These are phyloP conservation scores for Hibiscus tridactylites DNA, from an alignment of 345 rosid genomes.

Conservation along the genomic window DNA sequence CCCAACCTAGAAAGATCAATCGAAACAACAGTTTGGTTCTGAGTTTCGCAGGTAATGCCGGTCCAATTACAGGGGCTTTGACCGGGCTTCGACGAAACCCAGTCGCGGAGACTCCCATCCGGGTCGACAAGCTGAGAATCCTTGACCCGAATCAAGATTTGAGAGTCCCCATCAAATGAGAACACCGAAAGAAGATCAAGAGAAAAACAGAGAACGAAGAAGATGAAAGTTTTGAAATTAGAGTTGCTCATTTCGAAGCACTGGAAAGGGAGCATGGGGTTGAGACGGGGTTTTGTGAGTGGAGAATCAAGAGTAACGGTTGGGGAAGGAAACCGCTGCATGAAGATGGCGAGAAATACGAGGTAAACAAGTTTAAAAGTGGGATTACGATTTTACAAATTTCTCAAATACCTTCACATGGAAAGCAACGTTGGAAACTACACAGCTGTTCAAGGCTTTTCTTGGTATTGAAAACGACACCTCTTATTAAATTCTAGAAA, in stretches of 20 bases:
- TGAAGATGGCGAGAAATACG: background rate
- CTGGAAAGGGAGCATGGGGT: background rate
- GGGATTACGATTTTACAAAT: background rate
- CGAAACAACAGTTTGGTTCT: constrained; percentile 29
- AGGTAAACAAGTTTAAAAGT: background rate
- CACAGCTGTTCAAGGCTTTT: too few relatives aligned
- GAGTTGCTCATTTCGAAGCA: constrained; percentile 11
- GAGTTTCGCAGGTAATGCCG: constrained; percentile 41
- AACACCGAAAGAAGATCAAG: constrained; percentile 2
- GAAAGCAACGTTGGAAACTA: background rate
- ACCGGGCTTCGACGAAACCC: constrained; percentile 29
- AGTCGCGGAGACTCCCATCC: constrained; percentile 32
- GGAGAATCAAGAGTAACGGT: background rate
- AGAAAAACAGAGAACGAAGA: background rate
- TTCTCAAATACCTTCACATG: constrained; percentile 11
- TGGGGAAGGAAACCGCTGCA: background rate
- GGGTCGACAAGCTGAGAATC: constrained; percentile 31
- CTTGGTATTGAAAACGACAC: too few relatives aligned
- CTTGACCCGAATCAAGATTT: constrained; percentile 36
- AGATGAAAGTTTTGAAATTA: background rate
- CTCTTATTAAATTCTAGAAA: too few relatives aligned
- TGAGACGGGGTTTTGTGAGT: background rate
- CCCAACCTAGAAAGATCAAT: constrained; percentile 36
- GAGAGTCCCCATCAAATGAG: constrained; percentile 12
- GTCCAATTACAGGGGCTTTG: constrained; percentile 57